Base-by-base conservation (phyloP, 1,284 basidiomycete genomes). In the Somion occarium region DNA sequence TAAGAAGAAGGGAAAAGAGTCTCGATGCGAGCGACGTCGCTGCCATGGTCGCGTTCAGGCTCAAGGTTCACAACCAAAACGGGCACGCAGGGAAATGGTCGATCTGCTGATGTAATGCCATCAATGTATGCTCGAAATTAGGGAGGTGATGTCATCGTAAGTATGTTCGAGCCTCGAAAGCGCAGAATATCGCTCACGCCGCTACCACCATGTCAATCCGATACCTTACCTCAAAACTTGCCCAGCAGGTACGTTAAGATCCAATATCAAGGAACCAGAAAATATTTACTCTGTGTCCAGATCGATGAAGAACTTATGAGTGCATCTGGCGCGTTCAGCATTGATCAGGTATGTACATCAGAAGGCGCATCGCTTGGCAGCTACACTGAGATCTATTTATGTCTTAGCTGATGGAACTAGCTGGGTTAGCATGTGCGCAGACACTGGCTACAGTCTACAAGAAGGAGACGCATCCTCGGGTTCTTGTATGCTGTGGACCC, bases 381-480 rank as follows among this genome's bases (percentile, higher is more conserved):
- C 20, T 15, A 39, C 13, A 15, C 48, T 23, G 23, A 38, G n/a
- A n/a, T n/a, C n/a, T n/a, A n/a, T n/a, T n/a, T 12, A 11, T 11
- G 15, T n/a, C 9, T 13, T 50, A 97, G 91, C 74, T 99, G 24
- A 99, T 99, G 95, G 96, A 99, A 65, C 80, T 99, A 2, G 97
- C 97, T n/a, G 97, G 97, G 0, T 74, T 98, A 13, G 88, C 96
- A 0, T 98, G 96, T 63, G 97, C 97, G 0, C 92, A 96, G 68
- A 82, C 91, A 0, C 73, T 98, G 1, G 85, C 86, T 13, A 85
- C 77, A 18, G 83, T 85, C 1, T 98, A 91, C 64, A 77, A 77
- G 22, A 80, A 75, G 25, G 74, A 81, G 1, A 80, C 74, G 47
- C 81, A 90, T 64, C 75, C 75, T 22, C 80, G 81, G 5, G 91